Conservation (phyloP, 108 stramenopile genomes). For the Aurantiochytrium sp. region DNA sequence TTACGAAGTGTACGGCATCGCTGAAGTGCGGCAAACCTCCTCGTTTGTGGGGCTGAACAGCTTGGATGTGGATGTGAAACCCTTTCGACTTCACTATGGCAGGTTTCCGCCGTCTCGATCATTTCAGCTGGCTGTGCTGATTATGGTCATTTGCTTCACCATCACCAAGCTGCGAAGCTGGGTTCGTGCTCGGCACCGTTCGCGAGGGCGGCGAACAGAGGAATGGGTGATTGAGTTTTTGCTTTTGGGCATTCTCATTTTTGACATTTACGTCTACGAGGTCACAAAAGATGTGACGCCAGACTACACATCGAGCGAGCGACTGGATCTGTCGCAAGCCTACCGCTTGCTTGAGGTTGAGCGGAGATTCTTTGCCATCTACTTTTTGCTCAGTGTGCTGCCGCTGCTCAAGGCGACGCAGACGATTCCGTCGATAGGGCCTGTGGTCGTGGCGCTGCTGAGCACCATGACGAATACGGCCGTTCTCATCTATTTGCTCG, state of each 20-base stretch:
- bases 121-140: not conserved
- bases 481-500: not conserved
- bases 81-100: not conserved
- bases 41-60: not conserved
- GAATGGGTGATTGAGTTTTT: not conserved
- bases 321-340: not conserved
- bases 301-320: not conserved
- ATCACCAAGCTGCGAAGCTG: not conserved
- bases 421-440: not conserved
- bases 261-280: not conserved
- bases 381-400: not conserved
- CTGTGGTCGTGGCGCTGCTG: conserved; percentile 12
- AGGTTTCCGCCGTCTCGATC: not conserved
- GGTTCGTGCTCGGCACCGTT: not conserved
- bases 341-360: not conserved
- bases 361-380: not conserved
- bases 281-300: not conserved
- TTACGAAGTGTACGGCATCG: not conserved
- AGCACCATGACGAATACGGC: conserved; percentile 9
- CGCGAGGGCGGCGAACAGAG: not conserved
- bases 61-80: not conserved
- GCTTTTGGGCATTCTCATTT: not conserved
- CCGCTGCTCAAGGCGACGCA: not conserved
- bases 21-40: not conserved
- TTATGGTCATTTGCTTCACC: not conserved